Percentiles rank a stretch among this genome's conserved stretches.
These are phyloP conservation scores for Musa acuminata DNA, from an alignment of 176 grass and related monocot genomes.

Conservation along the genomic window DNA sequence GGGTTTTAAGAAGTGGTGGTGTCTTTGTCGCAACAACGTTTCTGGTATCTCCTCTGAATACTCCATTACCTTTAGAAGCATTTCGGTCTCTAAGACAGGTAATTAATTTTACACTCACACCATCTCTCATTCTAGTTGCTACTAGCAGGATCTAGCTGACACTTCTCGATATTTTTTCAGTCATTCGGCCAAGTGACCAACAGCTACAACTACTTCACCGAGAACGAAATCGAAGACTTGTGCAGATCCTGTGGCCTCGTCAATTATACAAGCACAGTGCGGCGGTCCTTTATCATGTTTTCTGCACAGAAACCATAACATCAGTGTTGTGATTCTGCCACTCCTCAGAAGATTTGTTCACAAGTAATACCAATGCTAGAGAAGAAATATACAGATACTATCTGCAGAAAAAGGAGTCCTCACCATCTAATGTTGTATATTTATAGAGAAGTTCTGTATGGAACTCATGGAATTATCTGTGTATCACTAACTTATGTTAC, in stretches of 20 bases:
- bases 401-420: too few species aligned
- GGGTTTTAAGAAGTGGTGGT: constrained; percentile 74
- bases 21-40: constrained; percentile 85
- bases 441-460: too few species aligned
- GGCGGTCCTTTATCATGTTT: constrained; percentile 90
- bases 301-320: constrained; percentile 70
- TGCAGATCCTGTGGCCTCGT: constrained; percentile 79
- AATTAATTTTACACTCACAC: background rate
- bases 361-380: background rate
- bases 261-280: constrained; percentile 68
- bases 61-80: constrained; percentile 42
- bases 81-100: constrained; percentile 71
- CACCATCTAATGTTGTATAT: too few species aligned
- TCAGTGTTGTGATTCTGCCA: background rate
- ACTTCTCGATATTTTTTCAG: constrained; percentile 22
- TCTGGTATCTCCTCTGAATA: constrained; percentile 55
- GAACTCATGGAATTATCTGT: too few species aligned
- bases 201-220: constrained; percentile 81
- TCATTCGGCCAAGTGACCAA: constrained; percentile 52
- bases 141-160: background rate
- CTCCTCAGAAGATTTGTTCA: background rate
- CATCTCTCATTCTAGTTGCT: background rate
- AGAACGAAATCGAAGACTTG: constrained; percentile 78
- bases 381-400: too few species aligned
- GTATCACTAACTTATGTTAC: background rate